A percentile compares a stretch with the other conserved stretches of the same genome.
These are phyloP conservation scores for Canariomyces notabilis DNA, from an alignment of 2,329 filamentous ascomycete species.

Conservation along the genomic window DNA sequence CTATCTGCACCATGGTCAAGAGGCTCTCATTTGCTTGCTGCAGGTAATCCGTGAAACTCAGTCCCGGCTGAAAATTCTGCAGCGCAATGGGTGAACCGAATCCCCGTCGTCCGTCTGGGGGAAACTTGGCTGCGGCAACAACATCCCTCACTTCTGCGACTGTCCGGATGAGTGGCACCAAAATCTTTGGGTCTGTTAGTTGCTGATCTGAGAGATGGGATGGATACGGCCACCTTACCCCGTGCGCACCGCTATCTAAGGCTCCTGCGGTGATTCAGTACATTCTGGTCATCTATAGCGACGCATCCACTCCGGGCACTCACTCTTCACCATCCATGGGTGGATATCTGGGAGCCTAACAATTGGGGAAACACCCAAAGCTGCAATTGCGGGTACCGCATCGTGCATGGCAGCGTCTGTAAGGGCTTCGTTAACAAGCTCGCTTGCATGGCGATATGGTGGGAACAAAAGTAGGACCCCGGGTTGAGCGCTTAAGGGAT, in stretches of 20 bases:
- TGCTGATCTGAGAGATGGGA: neutral
- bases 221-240: slow-evolving; percentile 34
- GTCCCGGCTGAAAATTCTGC: slow-evolving; percentile 43
- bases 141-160: slow-evolving; percentile 47
- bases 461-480: neutral
- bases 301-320: slow-evolving; percentile 26
- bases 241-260: slow-evolving; percentile 53
- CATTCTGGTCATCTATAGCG: neutral
- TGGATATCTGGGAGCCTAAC: slow-evolving; percentile 55
- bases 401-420: slow-evolving; percentile 53
- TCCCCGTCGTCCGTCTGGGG: slow-evolving; percentile 48
- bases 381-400: slow-evolving; percentile 51
- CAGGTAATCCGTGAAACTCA: slow-evolving; percentile 51
- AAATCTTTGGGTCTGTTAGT: slow-evolving; percentile 30
- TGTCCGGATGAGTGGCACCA: slow-evolving; percentile 51
- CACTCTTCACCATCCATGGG: slow-evolving; percentile 53
- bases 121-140: slow-evolving; percentile 51
- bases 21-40: slow-evolving; percentile 53
- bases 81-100: slow-evolving; percentile 53
- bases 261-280: slow-evolving; percentile 40
- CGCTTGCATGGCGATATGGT: neutral
- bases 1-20: slow-evolving; percentile 63
- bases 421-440: slow-evolving; percentile 3
- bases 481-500: neutral
- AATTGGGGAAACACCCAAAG: slow-evolving; percentile 49